These are phyloP conservation scores for Trichocladium uniseriatum DNA, from an alignment of 495 filamentous ascomycete species.

Conservation along the genomic window DNA sequence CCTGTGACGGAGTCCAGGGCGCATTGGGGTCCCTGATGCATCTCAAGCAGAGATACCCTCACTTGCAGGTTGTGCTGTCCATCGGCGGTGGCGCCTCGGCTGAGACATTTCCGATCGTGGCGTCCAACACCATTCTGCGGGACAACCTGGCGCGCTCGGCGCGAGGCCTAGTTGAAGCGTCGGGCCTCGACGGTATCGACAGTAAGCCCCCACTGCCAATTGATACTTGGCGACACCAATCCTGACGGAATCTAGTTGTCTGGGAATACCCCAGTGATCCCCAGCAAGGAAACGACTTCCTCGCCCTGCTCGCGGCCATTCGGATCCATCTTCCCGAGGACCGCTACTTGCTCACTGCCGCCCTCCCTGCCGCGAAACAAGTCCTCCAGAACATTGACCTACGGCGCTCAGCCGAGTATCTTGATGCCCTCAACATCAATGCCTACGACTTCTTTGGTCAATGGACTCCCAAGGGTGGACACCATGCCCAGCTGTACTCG, in stretches of 20 bases:
- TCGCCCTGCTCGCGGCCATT: conserved; percentile 58
- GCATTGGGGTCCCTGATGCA: conserved; percentile 67
- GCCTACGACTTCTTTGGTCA: conserved; percentile 82
- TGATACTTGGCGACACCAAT: not conserved
- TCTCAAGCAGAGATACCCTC: conserved; percentile 64
- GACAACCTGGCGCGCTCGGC: conserved; percentile 69
- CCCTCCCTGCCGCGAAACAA: conserved; percentile 69
- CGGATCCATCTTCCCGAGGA: conserved; percentile 65
- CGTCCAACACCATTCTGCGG: conserved; percentile 48
- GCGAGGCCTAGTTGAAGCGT: conserved; percentile 60
- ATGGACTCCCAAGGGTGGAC: conserved; percentile 60
- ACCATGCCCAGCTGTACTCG: conserved; percentile 72
- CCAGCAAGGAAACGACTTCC: conserved; percentile 62
- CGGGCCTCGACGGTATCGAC: conserved; percentile 78
- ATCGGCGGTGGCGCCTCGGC: conserved; percentile 76
- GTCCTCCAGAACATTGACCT: conserved; percentile 71
- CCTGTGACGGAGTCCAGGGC: conserved; percentile 68
- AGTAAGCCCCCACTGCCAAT: conserved; percentile 40
- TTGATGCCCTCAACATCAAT: conserved; percentile 78
- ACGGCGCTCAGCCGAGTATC: conserved; percentile 48
- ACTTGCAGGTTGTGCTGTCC: conserved; percentile 74
- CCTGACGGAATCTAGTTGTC: conserved; percentile 53
- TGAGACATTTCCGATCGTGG: conserved; percentile 67
- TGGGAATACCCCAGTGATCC: conserved; percentile 77
- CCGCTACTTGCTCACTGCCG: conserved; percentile 67